Percentiles rank a stretch among this genome's conserved stretches.
phyloP scores from a whole-genome alignment of 2,329 filamentous ascomycete genomes.

The Neofusicoccum cordaticola region DNA sequence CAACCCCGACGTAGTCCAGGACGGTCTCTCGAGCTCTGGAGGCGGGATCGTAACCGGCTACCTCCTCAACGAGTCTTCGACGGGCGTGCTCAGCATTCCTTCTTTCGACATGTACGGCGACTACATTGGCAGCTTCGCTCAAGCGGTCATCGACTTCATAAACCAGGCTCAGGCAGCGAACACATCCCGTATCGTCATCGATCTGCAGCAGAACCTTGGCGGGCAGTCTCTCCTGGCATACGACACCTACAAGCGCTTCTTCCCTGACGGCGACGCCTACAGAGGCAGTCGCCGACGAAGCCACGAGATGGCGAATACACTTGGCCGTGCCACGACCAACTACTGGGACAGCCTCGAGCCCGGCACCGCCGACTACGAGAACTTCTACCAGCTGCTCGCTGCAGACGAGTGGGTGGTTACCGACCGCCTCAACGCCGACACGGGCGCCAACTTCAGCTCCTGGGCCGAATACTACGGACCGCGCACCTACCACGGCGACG shows the following conservation, averaged over 20 bases:
- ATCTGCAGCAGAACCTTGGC: slow-evolving; percentile 42
- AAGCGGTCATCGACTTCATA: slow-evolving; percentile 42
- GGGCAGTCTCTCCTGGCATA: slow-evolving; percentile 26
- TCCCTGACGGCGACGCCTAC: slow-evolving; percentile 26
- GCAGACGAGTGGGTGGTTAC: slow-evolving; percentile 15
- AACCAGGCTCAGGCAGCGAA: slow-evolving; percentile 41
- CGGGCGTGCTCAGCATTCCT: slow-evolving; percentile 44
- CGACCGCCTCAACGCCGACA: slow-evolving; percentile 26
- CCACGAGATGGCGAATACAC: slow-evolving; percentile 24
- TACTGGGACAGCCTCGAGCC: slow-evolving; percentile 6
- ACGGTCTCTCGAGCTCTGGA: slow-evolving; percentile 20
- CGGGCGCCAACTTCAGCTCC: slow-evolving; percentile 34
- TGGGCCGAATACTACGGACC: slow-evolving; percentile 48
- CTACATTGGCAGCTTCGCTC: slow-evolving; percentile 29
- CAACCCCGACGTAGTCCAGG: slow-evolving; percentile 24
- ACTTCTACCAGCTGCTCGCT: slow-evolving; percentile 23
- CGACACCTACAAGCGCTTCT: slow-evolving; percentile 25
- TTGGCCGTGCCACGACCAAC: slow-evolving; percentile 18
- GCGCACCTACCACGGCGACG: slow-evolving; percentile 30
- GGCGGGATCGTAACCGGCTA: slow-evolving; percentile 40
- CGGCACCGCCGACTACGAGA: slow-evolving; percentile 18
- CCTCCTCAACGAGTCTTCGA: slow-evolving; percentile 36
- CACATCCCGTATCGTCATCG: slow-evolving; percentile 60
- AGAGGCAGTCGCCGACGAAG: slow-evolving; percentile 26
- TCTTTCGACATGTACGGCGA: slow-evolving; percentile 32